Evolutionary conservation across 129 eudicot genomes (phyloP), one percentile per base, ranked within the genome.

Genomic region (Gnaphalium uliginosum): DNA sequence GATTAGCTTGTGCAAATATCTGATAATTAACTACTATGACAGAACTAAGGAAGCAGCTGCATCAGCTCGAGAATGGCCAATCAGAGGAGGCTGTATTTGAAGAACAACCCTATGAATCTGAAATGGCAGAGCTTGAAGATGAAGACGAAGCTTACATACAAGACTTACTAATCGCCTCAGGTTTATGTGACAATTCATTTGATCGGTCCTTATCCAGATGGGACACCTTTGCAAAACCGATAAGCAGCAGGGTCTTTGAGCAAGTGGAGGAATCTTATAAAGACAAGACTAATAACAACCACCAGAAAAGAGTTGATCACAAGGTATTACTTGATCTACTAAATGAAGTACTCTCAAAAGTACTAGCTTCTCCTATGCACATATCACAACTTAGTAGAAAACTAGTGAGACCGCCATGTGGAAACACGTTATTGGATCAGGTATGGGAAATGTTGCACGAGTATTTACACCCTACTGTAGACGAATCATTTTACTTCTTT

Each of bases 1-100:
- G 13, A 25, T 61, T 13, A 61, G 18, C 21, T 62, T 18, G 19
- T 30, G 39, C 29, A 35, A 57, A 56, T 37, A 43, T 46, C 74
- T 82, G 15, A 72, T 17, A 29, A n/a, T 23, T 53, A 65, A 18
- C 14, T 71, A 22, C 78, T 69, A 32, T 25, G 71, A 63, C 89
- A 95, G 99, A 91, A 84, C 79, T 95, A 62, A 70, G 94, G 71
- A 95, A 86, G 78, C 94, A 91, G 81, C 77, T 95, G 59, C 82
- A 86, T 81, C 87, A 91, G 75, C 92, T 91, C 22, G 97, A 91
- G 58, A 83, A 86, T 7, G 79, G 88, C 24, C 84, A 67, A 57
- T 81, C 84, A 5, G 90, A 84, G 69, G 87, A 81, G 68, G 73
- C 87, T 1, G 67, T 43, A 17, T 61, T 43, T 2, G 87, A 85